Evolutionary conservation across 352 stramenopile genomes (phyloP), one percentile per base, ranked within the genome.

Genomic region (Globisporangium spiculum): DNA sequence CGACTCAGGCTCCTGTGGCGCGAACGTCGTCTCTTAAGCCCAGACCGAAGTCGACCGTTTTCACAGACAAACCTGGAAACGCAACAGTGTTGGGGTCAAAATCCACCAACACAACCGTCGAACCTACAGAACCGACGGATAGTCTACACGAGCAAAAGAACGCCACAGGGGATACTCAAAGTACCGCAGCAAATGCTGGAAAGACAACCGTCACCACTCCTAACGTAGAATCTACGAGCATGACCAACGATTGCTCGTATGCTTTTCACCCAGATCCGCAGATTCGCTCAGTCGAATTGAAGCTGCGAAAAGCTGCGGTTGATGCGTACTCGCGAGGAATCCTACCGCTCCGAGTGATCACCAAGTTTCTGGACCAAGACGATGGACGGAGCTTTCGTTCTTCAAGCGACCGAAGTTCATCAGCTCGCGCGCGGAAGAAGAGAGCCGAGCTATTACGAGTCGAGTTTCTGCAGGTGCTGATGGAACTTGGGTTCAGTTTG

Each of bases 391-490:
- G 12, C 62, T 38, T 41, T 32, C 32, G 63, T 30, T 57, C 46
- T 16, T 27, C 41, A 27, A 60, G 34, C 14, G 24, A 58, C 46
- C 26, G 60, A 38, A 57, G 38, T 41, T 59, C 46, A 22, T 59
- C 46, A 22, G 26, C 26, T 26, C 44, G 22, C 2, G 9, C 27
- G 18, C 22, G 63, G 8, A 75, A 61, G 22, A 57, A 64, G 41
- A 68, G 81, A 44, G 67, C 74, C 20, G 77, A 90, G 54, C 60
- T 98, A 20, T 67, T 92, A 0, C 85, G 93, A 9, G 87, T 94
- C 20, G 91, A 98, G 66, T 97, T 98, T 75, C 75, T 98, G 24
- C 88, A 98, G 70, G 75, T 97, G n/a, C 76, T 98, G 34, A 97
- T 98, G 91, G 90, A 98, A 66, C 73, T 98, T 22, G 93, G 93